Base-by-base conservation (phyloP, 2,329 filamentous ascomycete genomes). In the Ascochyta clinopodiicola region DNA sequence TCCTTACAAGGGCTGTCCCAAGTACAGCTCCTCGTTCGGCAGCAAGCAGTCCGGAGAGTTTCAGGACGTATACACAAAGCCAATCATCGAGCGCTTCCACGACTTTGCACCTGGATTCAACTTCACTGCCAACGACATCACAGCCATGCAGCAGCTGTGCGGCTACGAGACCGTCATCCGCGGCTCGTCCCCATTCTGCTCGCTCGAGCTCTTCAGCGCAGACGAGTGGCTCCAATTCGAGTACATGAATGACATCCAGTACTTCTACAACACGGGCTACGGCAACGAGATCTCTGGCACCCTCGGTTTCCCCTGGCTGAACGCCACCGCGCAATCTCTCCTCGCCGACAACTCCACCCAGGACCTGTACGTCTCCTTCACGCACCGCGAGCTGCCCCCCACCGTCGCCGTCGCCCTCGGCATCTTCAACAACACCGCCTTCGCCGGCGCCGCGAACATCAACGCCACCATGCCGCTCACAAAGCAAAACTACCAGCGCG, bases 181-280 rank as follows among this genome's bases (percentile, higher is more conserved):
- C 0, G 86, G 86, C 2, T 81, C 79, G 40, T 88, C 85, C 0
- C 81, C 81, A 0, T 88, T 88, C 70, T 88, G 86, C 73, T 80
- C 83, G 48, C 77, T 85, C 0, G 78, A 82, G 15, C 77, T 87
- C 12, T 88, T 88, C 66, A 77, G 79, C 1, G 79, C 84, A 0
- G 81, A 86, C 60, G 86, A 88, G 58, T 88, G 86, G 86, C 82
- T 88, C n/a, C 78, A 78, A 2, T 88, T 86, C 75, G 86, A 88
- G 71, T 88, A 88, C 67, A 80, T 82, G 12, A 85, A 86, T 59
- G 86, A 88, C 59, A 75, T 88, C 59, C 81, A 82, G 64, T 88
- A 88, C 68, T 84, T 85, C 66, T 85, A 87, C 73, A 89, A 89
- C 72, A 73, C 81, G 1, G 88, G 88, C 17, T 89, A 89, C 59